Evolutionary conservation across 768 basidiomycete species (phyloP).

Genomic region (Naganishia friedmannii): DNA sequence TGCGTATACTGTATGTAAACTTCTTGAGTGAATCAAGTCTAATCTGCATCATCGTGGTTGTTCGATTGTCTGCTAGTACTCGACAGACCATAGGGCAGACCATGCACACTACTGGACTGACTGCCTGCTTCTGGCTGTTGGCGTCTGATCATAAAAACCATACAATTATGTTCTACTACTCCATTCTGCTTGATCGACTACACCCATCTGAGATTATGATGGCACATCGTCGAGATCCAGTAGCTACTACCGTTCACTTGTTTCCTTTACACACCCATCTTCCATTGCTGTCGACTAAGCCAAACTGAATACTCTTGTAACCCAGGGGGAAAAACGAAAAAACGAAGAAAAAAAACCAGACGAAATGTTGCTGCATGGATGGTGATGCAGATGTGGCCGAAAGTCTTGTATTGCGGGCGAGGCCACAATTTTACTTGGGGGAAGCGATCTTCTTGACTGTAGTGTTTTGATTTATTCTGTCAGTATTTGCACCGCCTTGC

Average conservation of each 20-base stretch:
- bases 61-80: not conserved
- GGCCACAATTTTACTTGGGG: not conserved
- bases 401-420: not conserved
- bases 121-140: not conserved
- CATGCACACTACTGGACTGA: not conserved
- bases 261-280: not conserved
- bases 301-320: not conserved
- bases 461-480: not conserved
- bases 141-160: not conserved
- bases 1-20: too few species aligned
- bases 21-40: not conserved
- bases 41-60: not conserved
- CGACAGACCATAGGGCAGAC: not conserved
- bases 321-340: slow-evolving; percentile 8
- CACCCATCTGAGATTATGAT: not conserved
- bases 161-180: slow-evolving; percentile 15
- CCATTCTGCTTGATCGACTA: not conserved
- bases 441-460: slow-evolving; percentile 24
- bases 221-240: not conserved
- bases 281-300: not conserved
- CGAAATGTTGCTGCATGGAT: not conserved
- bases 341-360: not conserved
- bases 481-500: not conserved
- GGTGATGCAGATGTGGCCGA: not conserved
- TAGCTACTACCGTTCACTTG: not conserved